Evolutionary conservation across 352 stramenopile species (phyloP), one percentile per base, ranked within the genome.

Genomic region (Phytophthora sojae): DNA sequence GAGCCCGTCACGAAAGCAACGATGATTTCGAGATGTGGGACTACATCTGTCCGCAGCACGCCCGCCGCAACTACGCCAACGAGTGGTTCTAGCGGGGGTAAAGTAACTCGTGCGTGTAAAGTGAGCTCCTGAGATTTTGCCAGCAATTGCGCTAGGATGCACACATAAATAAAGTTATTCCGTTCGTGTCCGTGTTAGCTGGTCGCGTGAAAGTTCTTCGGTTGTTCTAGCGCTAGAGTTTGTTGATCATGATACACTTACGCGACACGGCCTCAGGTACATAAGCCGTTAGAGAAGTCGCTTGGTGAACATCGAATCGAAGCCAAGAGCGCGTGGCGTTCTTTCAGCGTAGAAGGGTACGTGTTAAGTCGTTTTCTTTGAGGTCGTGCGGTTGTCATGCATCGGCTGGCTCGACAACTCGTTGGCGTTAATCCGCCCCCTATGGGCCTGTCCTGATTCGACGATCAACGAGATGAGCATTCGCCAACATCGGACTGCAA

Each of bases 1-100:
- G 32, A 7, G 44, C 44, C 8, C 11, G 14, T 4, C 49, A 42
- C 37, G 21, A 35, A 53, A 42, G 65, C n/a, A 47, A 50, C 50
- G 63, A 75, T 8, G 73, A 75, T 30, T 89, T 89, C 61, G 81
- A 86, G 29, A 80, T 89, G 71, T 89, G 81, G 81, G 81, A 89
- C 57, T 89, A 86, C 52, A 75, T 89, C 35, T 86, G 78, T 63
- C 79, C 79, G 3, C 77, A 84, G 57, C 69, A 83, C 39, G 62
- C 79, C 42, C 79, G 81, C 8, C 76, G 63, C 12, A 44, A 54
- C 35, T 81, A 74, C 53, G 65, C 71, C 32, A 89, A 86, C 53
- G 81, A 86, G 65, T 89, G 81, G 81, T 44, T 89, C 45, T 89
- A 64, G 59, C 50, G 2, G 45, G 17, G 15, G 15, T 21, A 57